Evolutionary conservation across 1,139 yeast species (phyloP), one percentile per base, ranked within the genome.

Genomic region (Pichia cactophila): DNA sequence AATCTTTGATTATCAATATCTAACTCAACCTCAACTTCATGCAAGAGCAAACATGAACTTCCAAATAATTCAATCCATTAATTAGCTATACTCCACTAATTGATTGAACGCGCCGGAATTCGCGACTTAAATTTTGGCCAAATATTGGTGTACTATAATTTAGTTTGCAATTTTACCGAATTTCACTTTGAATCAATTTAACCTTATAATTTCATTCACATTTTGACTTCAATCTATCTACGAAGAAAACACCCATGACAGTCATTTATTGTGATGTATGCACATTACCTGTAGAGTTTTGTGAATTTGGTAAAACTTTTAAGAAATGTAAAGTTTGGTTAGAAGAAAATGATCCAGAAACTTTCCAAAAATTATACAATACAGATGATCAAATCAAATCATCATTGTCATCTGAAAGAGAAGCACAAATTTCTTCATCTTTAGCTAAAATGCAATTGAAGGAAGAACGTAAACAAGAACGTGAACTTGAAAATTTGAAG

Each of bases 241-340:
- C 20, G 20, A 17, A 17, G 20, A 17, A 17, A 17, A 23, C 23
- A 23, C 5, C 23, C 9, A 38, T 38, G 41, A 6, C 29, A 6
- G 41, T 38, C 12, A 23, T 76, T 12, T 89, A 90, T 69, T 90
- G 97, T 67, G 92, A 82, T 6, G 77, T 89, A 10, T 90, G 97
- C 67, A 69, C 89, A 0, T 83, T 80, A 62, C 97, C 97, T 16
- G 92, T 92, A 2, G 97, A 89, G 68, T 90, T 83, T 69, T 90
- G 98, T 70, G 97, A 90, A 65, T 90, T 89, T 64, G 95, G 96
- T 14, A 86, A 86, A 45, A 74, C 83, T 40, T 74, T 85, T 66
- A 83, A 83, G 62, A 80, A 88, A 63, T 90, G 98, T 70, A 86
- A 84, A 60, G 81, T 77, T 39, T 89, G 97, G 96, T 75, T 90